These are phyloP conservation scores for Salvia sclarea DNA, from an alignment of 305 asterid genomes.

Conservation along the genomic window DNA sequence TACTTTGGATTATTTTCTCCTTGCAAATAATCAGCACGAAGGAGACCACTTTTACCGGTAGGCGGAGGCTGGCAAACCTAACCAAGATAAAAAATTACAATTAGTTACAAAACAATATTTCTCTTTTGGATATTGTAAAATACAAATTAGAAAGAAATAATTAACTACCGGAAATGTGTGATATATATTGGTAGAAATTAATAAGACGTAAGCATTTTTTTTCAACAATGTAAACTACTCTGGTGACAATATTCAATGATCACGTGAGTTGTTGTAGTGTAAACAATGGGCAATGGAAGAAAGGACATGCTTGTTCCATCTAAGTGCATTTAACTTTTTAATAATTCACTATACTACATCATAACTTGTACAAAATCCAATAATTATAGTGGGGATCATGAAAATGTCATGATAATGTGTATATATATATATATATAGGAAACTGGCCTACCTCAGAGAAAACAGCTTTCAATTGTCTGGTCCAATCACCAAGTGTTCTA, in stretches of 20 bases:
- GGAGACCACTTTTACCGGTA: constrained; percentile 79
- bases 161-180: background rate
- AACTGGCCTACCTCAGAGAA: constrained; percentile 62
- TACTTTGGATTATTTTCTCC: constrained; percentile 70
- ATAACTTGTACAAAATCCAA: background rate
- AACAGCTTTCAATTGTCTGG: constrained; percentile 74
- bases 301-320: background rate
- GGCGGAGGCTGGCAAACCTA: constrained; percentile 82
- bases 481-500: constrained; percentile 90
- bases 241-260: background rate
- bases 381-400: background rate
- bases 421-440: background rate
- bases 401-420: background rate
- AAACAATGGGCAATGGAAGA: background rate
- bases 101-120: background rate
- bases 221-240: background rate
- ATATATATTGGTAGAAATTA: background rate
- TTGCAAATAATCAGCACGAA: constrained; percentile 58
- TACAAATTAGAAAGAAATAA: background rate
- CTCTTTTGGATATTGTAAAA: background rate
- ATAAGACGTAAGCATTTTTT: background rate
- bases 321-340: background rate
- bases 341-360: no score
- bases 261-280: background rate
- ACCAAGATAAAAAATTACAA: constrained; percentile 26